A percentile compares a stretch with the other conserved stretches of the same genome.
These are phyloP conservation scores for Huntiella moniliformis DNA, from an alignment of 2,329 filamentous ascomycete species.

Conservation along the genomic window DNA sequence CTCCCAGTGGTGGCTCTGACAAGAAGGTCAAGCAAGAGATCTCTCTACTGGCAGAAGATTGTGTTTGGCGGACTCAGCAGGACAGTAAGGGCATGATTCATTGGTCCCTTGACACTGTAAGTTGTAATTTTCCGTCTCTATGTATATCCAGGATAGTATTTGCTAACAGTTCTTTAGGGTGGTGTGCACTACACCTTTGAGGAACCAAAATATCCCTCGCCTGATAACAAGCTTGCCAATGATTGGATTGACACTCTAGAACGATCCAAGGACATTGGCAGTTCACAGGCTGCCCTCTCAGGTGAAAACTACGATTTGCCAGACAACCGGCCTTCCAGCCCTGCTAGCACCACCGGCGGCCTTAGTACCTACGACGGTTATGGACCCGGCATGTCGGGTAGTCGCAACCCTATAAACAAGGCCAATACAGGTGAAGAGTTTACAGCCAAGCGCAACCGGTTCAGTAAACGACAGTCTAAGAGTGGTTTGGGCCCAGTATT, in stretches of 20 bases:
- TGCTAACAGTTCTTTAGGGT: slow-evolving; percentile 31
- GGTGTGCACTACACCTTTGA: slow-evolving; percentile 89
- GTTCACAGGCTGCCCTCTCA: slow-evolving; percentile 45
- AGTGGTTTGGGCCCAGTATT: slow-evolving; percentile 60
- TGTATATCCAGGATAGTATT: neutral
- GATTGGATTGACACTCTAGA: slow-evolving; percentile 89
- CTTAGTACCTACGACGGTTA: slow-evolving; percentile 33
- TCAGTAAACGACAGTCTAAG: slow-evolving; percentile 86
- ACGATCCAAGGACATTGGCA: slow-evolving; percentile 65
- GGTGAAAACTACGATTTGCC: slow-evolving; percentile 49
- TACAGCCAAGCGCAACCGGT: slow-evolving; percentile 41
- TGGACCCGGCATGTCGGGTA: slow-evolving; percentile 19
- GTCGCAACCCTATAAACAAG: slow-evolving; percentile 40
- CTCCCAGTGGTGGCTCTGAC: slow-evolving; percentile 80
- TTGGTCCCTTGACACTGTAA: slow-evolving; percentile 87
- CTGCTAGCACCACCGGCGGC: slow-evolving; percentile 52
- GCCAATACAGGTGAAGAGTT: slow-evolving; percentile 38
- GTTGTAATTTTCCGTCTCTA: slow-evolving; percentile 20
- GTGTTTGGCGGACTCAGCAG: slow-evolving; percentile 57
- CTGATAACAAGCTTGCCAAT: slow-evolving; percentile 43
- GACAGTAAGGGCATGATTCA: slow-evolving; percentile 76
- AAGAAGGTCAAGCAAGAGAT: slow-evolving; percentile 91
- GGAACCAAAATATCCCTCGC: slow-evolving; percentile 54
- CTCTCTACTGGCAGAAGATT: slow-evolving; percentile 58
- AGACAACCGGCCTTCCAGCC: slow-evolving; percentile 55